Conservation (phyloP, 305 asterid genomes). For the Ilex paraguariensis region DNA sequence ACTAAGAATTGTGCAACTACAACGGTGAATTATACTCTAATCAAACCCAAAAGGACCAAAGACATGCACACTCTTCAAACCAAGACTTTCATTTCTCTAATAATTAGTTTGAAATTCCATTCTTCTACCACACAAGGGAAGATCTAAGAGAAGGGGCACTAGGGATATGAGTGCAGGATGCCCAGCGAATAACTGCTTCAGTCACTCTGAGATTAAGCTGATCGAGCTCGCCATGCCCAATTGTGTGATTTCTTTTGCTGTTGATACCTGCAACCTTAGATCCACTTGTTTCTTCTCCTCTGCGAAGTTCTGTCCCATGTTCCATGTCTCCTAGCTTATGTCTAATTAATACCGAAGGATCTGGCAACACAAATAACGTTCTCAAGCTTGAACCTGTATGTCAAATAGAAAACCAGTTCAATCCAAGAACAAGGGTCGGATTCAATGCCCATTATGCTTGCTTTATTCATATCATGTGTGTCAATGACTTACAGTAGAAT, state of each 20-base stretch:
- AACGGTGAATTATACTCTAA: no score
- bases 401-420: background rate
- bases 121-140: slow-evolving; percentile 40
- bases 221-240: slow-evolving; percentile 51
- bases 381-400: slow-evolving; percentile 33
- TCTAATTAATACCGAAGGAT: slow-evolving; percentile 15
- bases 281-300: slow-evolving; percentile 19
- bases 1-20: no score
- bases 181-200: slow-evolving; percentile 58
- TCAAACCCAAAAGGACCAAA: no score
- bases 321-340: slow-evolving; percentile 20
- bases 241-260: slow-evolving; percentile 54
- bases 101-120: background rate
- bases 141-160: slow-evolving; percentile 37
- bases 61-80: no score
- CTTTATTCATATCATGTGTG: background rate
- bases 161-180: slow-evolving; percentile 45
- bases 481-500: background rate
- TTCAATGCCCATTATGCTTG: background rate
- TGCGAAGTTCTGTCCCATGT: slow-evolving; percentile 23
- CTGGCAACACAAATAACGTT: slow-evolving; percentile 25
- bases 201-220: slow-evolving; percentile 34
- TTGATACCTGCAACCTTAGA: slow-evolving; percentile 26
- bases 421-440: background rate
- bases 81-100: no score